Evolutionary conservation across 345 rosid species (phyloP).

Genomic region (Firmiana major): DNA sequence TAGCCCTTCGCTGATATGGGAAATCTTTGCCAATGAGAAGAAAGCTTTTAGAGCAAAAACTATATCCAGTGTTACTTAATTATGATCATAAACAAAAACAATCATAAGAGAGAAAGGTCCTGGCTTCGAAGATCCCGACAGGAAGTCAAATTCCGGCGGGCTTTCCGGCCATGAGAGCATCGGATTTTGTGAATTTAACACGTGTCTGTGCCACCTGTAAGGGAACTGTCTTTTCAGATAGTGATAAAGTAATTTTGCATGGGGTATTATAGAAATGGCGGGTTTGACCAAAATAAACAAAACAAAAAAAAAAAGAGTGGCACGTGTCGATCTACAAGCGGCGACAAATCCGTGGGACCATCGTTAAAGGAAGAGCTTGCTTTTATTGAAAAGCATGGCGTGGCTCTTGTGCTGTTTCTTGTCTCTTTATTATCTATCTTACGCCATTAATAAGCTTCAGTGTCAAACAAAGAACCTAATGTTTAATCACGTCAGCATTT

Average conservation of each 20-base stretch:
- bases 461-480: slow-evolving; percentile 23
- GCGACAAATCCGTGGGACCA: slow-evolving; percentile 3
- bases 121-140: slow-evolving; percentile 32
- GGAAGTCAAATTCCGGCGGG: slow-evolving; percentile 23
- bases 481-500: slow-evolving; percentile 15
- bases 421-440: slow-evolving; percentile 1
- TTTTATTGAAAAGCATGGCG: slow-evolving; percentile 35
- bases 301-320: not conserved
- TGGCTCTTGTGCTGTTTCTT: slow-evolving; percentile 31
- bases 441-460: slow-evolving; percentile 7
- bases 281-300: slow-evolving; percentile 22
- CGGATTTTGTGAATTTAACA: slow-evolving; percentile 18
- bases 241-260: slow-evolving; percentile 35
- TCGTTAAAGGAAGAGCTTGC: not conserved
- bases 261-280: slow-evolving; percentile 18
- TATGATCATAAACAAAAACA: not conserved
- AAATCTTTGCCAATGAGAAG: not conserved
- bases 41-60: not conserved
- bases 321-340: slow-evolving; percentile 21
- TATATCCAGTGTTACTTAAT: not conserved
- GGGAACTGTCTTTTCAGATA: slow-evolving; percentile 23
- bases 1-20: not conserved
- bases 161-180: slow-evolving; percentile 12
- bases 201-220: slow-evolving; percentile 38
- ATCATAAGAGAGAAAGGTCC: not conserved